Evolutionary conservation across 2,329 filamentous ascomycete genomes (phyloP), one percentile per base, ranked within the genome.

Genomic region (Volutella citrinella): DNA sequence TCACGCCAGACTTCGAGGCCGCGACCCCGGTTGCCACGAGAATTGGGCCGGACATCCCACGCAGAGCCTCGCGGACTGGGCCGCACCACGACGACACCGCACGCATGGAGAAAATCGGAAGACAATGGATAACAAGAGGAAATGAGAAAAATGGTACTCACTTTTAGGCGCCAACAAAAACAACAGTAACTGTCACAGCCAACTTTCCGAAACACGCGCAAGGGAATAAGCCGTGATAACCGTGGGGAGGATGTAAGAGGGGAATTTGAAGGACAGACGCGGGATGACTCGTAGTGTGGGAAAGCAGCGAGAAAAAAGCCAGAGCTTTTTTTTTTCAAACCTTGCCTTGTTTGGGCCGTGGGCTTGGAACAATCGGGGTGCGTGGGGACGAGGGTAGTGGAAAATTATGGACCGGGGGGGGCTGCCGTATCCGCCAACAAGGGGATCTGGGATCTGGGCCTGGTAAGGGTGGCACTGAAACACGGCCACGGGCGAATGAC

Each of bases 151-250:
- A 38, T 27, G 42, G 48, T 45, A 72, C 69, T 72, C 60, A 73
- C 69, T 72, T 72, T 73, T 72, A 61, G 60, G 68, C 67, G 68
- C 68, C 68, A 65, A 63, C 60, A 69, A 69, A 63, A 69, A 65
- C 63, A 63, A 63, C 57, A 60, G 59, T 60, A 61, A 61, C 55
- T 59, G 53, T 62, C 57, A 63, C 53, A 62, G 60, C 56, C 59
- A 63, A 64, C 52, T 51, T 59, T 60, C 59, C 60, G 61, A 65
- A 65, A 64, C 59, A 64, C 61, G 63, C 62, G 62, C 57, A 65
- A 66, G 61, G 64, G 67, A 70, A 69, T 62, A n/a, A 68, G 64
- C 55, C 56, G 57, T 59, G 57, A 58, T 56, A 63, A 61, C 50
- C 56, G 60, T 60, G 58, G 60, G 57, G 57, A 54, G 54, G 50